Evolutionary conservation across 352 stramenopile genomes (phyloP).

Genomic region (Globisporangium echinulatum): DNA sequence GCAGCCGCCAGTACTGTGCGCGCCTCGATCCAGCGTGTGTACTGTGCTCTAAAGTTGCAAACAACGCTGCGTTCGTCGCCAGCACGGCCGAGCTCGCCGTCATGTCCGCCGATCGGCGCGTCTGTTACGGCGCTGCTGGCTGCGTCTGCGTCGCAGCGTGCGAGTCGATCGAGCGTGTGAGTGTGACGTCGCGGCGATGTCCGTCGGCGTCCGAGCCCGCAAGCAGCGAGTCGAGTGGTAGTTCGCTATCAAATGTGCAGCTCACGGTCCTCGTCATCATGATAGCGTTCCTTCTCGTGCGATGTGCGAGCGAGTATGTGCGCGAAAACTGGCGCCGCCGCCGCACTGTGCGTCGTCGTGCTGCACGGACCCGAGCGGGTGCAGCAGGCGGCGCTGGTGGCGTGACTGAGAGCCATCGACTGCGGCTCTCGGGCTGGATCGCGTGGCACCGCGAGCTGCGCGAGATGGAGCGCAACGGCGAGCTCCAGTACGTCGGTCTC

Average conservation of each 20-base stretch:
- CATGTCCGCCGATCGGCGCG: conserved; percentile 5
- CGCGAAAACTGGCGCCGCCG: background rate
- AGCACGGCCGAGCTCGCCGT: background rate
- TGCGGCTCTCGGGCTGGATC: conserved; percentile 9
- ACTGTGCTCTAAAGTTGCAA: conserved; percentile 5
- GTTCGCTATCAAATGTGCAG: background rate
- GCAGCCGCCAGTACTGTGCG: conserved; percentile 8
- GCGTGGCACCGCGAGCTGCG: conserved; percentile 13
- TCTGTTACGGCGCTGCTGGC: conserved; percentile 9
- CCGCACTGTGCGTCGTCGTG: background rate
- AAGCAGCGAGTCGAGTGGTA: background rate
- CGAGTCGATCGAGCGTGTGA: conserved; percentile 7
- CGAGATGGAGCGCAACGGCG: conserved; percentile 6
- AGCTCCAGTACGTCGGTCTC: conserved; percentile 7
- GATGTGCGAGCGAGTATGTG: conserved; percentile 7
- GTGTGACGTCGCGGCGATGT: conserved; percentile 4
- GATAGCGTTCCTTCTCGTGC: conserved; percentile 2
- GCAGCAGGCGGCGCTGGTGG: background rate
- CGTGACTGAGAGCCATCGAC: background rate
- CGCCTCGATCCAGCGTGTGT: conserved; percentile 7
- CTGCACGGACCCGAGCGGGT: background rate
- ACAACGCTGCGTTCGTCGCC: conserved; percentile 1
- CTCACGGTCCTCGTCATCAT: background rate
- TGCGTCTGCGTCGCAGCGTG: conserved; percentile 16
- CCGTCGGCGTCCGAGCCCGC: background rate